Evolutionary conservation across 495 filamentous ascomycete species (phyloP).

Genomic region (Penicillium diatomitis): DNA sequence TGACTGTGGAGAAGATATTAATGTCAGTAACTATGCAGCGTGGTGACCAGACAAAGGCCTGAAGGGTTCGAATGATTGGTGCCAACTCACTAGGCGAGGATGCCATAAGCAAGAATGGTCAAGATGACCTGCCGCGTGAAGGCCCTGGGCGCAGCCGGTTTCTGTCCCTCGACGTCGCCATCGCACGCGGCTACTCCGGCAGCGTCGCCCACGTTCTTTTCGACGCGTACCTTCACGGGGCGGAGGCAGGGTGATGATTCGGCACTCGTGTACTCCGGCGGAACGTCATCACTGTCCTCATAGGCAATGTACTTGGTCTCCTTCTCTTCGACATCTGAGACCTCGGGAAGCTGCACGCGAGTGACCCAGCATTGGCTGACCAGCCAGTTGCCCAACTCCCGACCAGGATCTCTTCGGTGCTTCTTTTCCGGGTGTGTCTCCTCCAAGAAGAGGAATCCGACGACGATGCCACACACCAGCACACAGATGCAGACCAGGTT

Average conservation of each 20-base stretch:
- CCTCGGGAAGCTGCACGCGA: slow-evolving; percentile 26
- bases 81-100: slow-evolving; percentile 83
- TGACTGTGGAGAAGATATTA: slow-evolving; percentile 47
- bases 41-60: not conserved
- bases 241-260: slow-evolving; percentile 52
- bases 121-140: slow-evolving; percentile 77
- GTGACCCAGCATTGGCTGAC: slow-evolving; percentile 40
- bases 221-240: slow-evolving; percentile 20
- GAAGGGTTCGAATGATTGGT: not conserved
- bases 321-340: slow-evolving; percentile 23
- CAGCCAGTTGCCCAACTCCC: slow-evolving; percentile 70
- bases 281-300: slow-evolving; percentile 49
- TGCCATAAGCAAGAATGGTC: slow-evolving; percentile 81
- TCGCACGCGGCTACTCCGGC: slow-evolving; percentile 30
- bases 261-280: slow-evolving; percentile 54
- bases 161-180: slow-evolving; percentile 41
- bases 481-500: slow-evolving; percentile 83
- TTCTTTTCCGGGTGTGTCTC: slow-evolving; percentile 89
- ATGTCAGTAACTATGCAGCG: slow-evolving; percentile 18
- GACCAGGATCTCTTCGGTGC: slow-evolving; percentile 61
- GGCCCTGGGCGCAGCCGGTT: slow-evolving; percentile 35
- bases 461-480: slow-evolving; percentile 65
- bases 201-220: slow-evolving; percentile 6
- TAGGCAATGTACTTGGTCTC: slow-evolving; percentile 44
- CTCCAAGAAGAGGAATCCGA: slow-evolving; percentile 86